These are phyloP conservation scores for Chaetomiaceae sp. DNA, from an alignment of 2,329 filamentous ascomycete genomes.

Conservation along the genomic window DNA sequence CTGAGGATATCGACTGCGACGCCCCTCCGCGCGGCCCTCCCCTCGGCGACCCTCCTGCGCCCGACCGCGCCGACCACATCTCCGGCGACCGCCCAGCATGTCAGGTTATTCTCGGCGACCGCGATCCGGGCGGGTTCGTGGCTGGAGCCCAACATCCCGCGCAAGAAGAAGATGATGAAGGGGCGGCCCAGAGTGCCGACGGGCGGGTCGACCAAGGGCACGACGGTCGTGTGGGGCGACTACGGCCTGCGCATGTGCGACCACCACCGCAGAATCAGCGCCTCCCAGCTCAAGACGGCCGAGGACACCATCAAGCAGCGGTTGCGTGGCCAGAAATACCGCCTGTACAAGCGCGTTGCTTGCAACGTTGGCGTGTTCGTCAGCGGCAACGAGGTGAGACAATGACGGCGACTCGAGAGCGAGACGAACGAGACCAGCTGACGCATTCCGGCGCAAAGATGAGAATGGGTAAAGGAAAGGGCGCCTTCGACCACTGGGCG, in stretches of 20 bases:
- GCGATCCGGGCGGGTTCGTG: conserved; percentile 58
- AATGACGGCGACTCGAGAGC: not conserved
- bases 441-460: conserved; percentile 44
- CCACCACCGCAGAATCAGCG: conserved; percentile 85
- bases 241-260: conserved; percentile 92
- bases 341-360: conserved; percentile 83
- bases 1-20: conserved; percentile 42
- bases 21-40: conserved; percentile 35
- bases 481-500: conserved; percentile 95
- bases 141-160: conserved; percentile 71
- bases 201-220: conserved; percentile 85
- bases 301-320: conserved; percentile 90
- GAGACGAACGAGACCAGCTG: conserved; percentile 5
- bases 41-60: conserved; percentile 28
- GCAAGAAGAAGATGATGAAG: conserved; percentile 87
- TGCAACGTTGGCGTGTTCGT: conserved; percentile 95
- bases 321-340: conserved; percentile 85
- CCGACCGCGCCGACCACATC: conserved; percentile 30
- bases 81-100: conserved; percentile 36
- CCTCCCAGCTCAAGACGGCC: conserved; percentile 79
- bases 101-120: conserved; percentile 70
- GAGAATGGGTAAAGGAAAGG: conserved; percentile 99
- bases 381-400: conserved; percentile 78
- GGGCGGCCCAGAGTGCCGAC: conserved; percentile 83
- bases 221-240: conserved; percentile 93